Base-by-base conservation (phyloP, 139 green algal species). In the Tetraselmis chui region DNA sequence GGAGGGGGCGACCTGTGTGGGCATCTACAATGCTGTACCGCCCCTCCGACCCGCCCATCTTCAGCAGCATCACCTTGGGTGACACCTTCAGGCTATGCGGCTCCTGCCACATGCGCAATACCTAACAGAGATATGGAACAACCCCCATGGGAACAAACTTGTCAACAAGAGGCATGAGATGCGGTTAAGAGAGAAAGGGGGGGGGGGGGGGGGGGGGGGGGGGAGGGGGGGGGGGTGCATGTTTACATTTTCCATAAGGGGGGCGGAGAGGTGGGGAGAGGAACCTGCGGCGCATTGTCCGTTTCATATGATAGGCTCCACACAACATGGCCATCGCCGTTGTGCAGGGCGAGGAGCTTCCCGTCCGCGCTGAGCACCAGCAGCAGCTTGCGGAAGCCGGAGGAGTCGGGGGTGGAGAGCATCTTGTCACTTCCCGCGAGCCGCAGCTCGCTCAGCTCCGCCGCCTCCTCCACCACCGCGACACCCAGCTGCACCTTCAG, bases 271-370 rank as follows among this genome's bases (percentile, higher is more conserved):
- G 11, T 67, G 45, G 45, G 11, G 45, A 18, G 45, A 5, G 45
- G 11, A 25, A 67, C 45, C 45, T 67, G 45, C 45, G 45, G 45
- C 11, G 45, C 45, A 18, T 67, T 18, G 18, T 5, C 45, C 5
- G 18, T 18, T 22, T 25, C 26, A 29, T 28, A 77, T 22, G 27
- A 81, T 18, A 84, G 77, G 1, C 84, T 80, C 95, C 95, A 98
- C 24, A 98, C 45, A 28, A 93, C 78, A 27, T 87, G 89, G 1
- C 96, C 95, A 82, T 98, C 93, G 18, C 96, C 94, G 23, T 91
- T 97, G 89, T 99, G 96, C 79, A 99, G 84, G 2, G 91, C 92
- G 18, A 91, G 79, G 27, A 97, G 76, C 85, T 92, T 92, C 67
- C 95, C 95, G 23, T 83, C 76, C 28, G 80, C 32, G 0, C 89